Conservation (phyloP, 164 flowering plant genomes). For the Chimonanthus salicifolius region DNA sequence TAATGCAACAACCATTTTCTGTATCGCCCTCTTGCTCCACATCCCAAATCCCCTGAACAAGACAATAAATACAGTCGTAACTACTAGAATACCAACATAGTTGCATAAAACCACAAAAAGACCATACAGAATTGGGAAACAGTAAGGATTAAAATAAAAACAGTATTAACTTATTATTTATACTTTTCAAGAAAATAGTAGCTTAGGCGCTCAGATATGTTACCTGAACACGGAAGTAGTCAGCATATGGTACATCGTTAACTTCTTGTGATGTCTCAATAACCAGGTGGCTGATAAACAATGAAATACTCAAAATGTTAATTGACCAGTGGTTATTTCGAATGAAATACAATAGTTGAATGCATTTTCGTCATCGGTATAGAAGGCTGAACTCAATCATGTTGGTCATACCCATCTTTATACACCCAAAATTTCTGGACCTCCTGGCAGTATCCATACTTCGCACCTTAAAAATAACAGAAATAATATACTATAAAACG, state of each 20-base stretch:
- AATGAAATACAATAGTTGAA: too few species aligned
- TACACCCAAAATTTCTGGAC: constrained; percentile 67
- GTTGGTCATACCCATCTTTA: constrained; percentile 44
- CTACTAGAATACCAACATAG: too few species aligned
- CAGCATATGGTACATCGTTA: constrained; percentile 83
- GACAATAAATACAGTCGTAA: neutral
- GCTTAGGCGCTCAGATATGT: neutral
- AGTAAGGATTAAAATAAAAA: neutral
- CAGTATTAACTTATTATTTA: neutral
- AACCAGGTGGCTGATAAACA: constrained; percentile 65
- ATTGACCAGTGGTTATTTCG: neutral
- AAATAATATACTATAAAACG: neutral
- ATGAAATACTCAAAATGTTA: constrained; percentile 8
- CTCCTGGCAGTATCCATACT: constrained; percentile 72
- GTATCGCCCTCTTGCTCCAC: constrained; percentile 39
- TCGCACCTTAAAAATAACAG: constrained; percentile 55
- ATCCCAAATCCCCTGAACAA: constrained; percentile 81
- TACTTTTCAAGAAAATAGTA: neutral
- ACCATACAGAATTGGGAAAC: neutral
- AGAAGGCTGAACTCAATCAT: neutral
- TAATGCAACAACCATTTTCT: constrained; percentile 36
- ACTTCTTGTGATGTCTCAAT: constrained; percentile 85
- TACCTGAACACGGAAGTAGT: constrained; percentile 92
- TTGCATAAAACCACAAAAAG: neutral
- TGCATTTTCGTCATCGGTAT: neutral